Base-by-base conservation (phyloP, 2,329 filamentous ascomycete species). In the Xylariales sp. region DNA sequence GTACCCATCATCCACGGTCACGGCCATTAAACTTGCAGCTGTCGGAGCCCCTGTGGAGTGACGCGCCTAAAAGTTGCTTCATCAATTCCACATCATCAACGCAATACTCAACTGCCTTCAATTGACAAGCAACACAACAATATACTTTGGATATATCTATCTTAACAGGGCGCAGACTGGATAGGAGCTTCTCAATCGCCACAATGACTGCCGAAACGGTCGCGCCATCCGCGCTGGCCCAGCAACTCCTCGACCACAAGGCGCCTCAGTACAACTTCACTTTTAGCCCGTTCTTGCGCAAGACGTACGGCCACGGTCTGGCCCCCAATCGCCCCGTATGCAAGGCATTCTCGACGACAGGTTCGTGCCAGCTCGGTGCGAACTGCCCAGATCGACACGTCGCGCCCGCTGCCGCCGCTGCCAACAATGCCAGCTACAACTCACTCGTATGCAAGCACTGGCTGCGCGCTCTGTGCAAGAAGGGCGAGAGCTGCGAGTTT, bases 371-470 rank as follows among this genome's bases (percentile, higher is more conserved):
- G 1, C 76, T 90, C 45, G 91, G 90, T 27, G 81, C 84, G 44
- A 75, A 79, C 40, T 97, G 93, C 61, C 80, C 88, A 2, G 89
- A 97, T 63, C 85, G 88, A 35, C 91, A 97, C 69, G 63, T 70
- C 42, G 60, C 65, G 20, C 36, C 49, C 4, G 67, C 51, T 42
- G 60, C 67, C 5, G 63, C 67, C 17, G 48, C 54, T 15, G 45
- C 46, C 23, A 46, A 50, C 48, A 51, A 55, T 53, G 63, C 70
- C 28, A 81, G 80, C 23, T 84, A 84, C 60, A 87, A 84, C 66
- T 85, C 78, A 57, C 80, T 97, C 13, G 91, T 98, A 44, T 98
- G 93, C 80, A 98, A 98, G 70, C 93, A 97, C 73, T 97, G 93
- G 83, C 81, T 97, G 56, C 87, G 94, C 48, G 91, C 90, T 0